Conservation (phyloP, 164 flowering plant genomes). For the Sedum album region DNA sequence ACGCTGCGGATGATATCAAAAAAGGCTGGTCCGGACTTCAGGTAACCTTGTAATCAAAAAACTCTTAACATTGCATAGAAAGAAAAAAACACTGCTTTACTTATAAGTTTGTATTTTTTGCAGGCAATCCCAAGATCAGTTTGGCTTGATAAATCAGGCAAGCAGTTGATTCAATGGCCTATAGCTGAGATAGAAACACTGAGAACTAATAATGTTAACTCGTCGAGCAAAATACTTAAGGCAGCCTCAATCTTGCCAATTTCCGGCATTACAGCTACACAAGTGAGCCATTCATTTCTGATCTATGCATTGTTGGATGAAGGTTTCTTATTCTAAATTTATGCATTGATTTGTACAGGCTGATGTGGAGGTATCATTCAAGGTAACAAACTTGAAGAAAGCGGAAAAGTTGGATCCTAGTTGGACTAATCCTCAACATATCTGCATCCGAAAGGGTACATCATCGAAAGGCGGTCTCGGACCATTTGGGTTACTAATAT, state of each 20-base stretch:
- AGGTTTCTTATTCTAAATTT: background rate
- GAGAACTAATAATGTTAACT: constrained; percentile 8
- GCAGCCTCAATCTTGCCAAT: constrained; percentile 23
- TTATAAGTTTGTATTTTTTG: too few relatives aligned
- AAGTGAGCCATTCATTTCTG: constrained; percentile 17
- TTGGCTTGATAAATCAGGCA: constrained; percentile 27
- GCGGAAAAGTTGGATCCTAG: constrained; percentile 33
- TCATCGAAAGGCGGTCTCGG: constrained; percentile 32
- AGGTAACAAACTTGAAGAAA: constrained; percentile 15
- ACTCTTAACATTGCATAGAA: background rate
- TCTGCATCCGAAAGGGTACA: constrained; percentile 35
- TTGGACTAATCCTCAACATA: constrained; percentile 34
- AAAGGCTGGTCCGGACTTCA: constrained; percentile 60
- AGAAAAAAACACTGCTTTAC: too few relatives aligned
- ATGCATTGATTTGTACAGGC: constrained; percentile 16
- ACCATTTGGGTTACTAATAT: constrained; percentile 47
- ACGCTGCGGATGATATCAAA: constrained; percentile 14
- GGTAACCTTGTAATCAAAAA: constrained; percentile 18
- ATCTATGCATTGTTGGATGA: too few relatives aligned
- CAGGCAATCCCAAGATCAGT: constrained; percentile 22
- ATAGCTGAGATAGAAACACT: constrained; percentile 20
- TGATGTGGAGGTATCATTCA: constrained; percentile 43
- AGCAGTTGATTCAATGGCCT: constrained; percentile 34
- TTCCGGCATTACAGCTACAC: constrained; percentile 29
- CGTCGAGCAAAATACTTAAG: background rate